Evolutionary conservation across 2,329 filamentous ascomycete genomes (phyloP).

Genomic region (Botrytis cinerea): DNA sequence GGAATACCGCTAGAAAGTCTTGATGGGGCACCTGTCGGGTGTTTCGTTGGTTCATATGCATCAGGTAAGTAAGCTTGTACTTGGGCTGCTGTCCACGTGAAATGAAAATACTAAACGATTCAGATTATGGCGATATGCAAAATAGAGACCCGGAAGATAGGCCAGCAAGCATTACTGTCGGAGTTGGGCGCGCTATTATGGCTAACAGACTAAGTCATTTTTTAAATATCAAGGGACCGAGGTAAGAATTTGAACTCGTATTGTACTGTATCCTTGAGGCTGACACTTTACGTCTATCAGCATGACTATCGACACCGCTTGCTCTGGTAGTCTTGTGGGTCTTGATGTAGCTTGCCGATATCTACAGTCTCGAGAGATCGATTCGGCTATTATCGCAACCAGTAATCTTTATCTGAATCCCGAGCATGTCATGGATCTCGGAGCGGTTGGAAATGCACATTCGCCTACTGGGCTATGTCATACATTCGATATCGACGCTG

Average conservation of each 20-base stretch:
- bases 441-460: conserved; percentile 14
- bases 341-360: conserved; percentile 46
- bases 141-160: conserved; percentile 30
- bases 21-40: conserved; percentile 23
- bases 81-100: neutral
- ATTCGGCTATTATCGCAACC: conserved; percentile 36
- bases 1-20: conserved; percentile 27
- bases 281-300: conserved; percentile 39
- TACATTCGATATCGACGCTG: conserved; percentile 17
- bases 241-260: conserved; percentile 17
- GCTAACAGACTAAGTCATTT: conserved; percentile 55
- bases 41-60: conserved; percentile 28
- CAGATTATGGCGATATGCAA: conserved; percentile 30
- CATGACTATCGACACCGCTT: conserved; percentile 60
- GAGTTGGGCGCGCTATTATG: conserved; percentile 38
- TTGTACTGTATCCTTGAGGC: neutral
- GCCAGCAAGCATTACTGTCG: conserved; percentile 19
- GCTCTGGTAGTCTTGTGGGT: conserved; percentile 56
- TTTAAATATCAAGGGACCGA: conserved; percentile 57
- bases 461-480: conserved; percentile 20
- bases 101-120: conserved; percentile 28
- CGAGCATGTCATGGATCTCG: conserved; percentile 26
- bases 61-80: conserved; percentile 40
- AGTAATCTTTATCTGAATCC: conserved; percentile 36
- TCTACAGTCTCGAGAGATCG: conserved; percentile 44